A percentile compares a stretch with the other conserved stretches of the same genome.
These are phyloP conservation scores for Cryomyces antarcticus DNA, from an alignment of 495 filamentous ascomycete genomes.

Conservation along the genomic window DNA sequence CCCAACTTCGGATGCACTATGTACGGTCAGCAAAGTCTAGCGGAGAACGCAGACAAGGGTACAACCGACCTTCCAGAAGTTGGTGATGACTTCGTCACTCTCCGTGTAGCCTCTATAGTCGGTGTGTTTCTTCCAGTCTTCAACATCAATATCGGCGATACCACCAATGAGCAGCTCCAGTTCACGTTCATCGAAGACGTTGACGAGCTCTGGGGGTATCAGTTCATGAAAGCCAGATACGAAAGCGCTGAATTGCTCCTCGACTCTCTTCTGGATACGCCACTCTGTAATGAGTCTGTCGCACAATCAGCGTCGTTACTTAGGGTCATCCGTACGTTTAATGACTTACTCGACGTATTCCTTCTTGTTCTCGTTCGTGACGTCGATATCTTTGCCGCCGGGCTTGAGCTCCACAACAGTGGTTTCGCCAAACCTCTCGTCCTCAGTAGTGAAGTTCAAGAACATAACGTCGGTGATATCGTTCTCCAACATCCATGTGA, in stretches of 20 bases:
- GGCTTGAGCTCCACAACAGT: slow-evolving; percentile 85
- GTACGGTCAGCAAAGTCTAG: background rate
- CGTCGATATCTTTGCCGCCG: slow-evolving; percentile 72
- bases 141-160: slow-evolving; percentile 98
- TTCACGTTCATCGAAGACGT: slow-evolving; percentile 96
- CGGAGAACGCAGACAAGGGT: background rate
- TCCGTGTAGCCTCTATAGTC: slow-evolving; percentile 99
- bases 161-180: slow-evolving; percentile 91
- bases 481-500: slow-evolving; percentile 95
- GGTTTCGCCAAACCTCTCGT: slow-evolving; percentile 90
- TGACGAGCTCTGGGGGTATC: slow-evolving; percentile 88
- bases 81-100: slow-evolving; percentile 84
- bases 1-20: slow-evolving; percentile 74
- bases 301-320: too few species aligned
- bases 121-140: slow-evolving; percentile 99
- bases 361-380: slow-evolving; percentile 92
- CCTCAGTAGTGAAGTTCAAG: slow-evolving; percentile 85
- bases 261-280: slow-evolving; percentile 95
- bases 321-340: too few species aligned
- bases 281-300: slow-evolving; percentile 93
- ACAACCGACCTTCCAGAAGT: slow-evolving; percentile 81
- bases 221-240: slow-evolving; percentile 94
- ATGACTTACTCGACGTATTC: slow-evolving; percentile 50
- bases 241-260: slow-evolving; percentile 96
- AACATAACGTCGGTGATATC: slow-evolving; percentile 86